Conservation (phyloP, 1,139 yeast species). For the Suhomyces bokatorum region DNA sequence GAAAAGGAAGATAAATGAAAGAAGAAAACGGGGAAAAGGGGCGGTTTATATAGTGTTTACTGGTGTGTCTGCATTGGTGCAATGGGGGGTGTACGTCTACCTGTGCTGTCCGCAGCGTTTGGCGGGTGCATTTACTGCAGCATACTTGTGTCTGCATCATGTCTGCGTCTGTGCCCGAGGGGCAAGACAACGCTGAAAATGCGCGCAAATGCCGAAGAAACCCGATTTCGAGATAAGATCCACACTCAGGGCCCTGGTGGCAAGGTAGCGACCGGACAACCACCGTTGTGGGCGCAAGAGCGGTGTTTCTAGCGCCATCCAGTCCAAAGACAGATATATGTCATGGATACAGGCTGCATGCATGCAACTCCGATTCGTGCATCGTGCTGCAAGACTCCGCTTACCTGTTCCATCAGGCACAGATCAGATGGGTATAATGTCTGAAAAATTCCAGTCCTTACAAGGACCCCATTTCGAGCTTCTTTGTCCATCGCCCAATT, state of each 20-base stretch:
- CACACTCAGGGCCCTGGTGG: not conserved
- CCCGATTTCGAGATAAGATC: not conserved
- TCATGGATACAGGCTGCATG: not conserved
- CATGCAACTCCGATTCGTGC: not conserved
- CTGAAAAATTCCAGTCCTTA: not conserved
- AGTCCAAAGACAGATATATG: too few species aligned
- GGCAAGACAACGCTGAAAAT: too few species aligned
- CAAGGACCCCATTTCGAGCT: not conserved
- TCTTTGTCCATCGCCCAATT: not conserved
- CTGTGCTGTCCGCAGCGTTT: too few species aligned
- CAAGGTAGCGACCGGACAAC: too few species aligned
- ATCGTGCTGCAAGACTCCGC: not conserved
- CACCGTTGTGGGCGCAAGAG: too few species aligned
- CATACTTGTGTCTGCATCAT: too few species aligned
- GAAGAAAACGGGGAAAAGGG: not conserved
- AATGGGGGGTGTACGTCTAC: not conserved
- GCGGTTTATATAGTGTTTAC: not conserved
- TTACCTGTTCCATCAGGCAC: not conserved
- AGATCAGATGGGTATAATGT: not conserved
- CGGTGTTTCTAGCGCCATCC: too few species aligned
- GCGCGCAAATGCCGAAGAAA: not conserved
- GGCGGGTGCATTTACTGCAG: too few species aligned
- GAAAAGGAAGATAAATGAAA: not conserved
- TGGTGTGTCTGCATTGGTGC: not conserved
- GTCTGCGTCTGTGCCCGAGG: too few species aligned